Evolutionary conservation across 176 grass and related monocot species (phyloP).

Genomic region (Poa annua): DNA sequence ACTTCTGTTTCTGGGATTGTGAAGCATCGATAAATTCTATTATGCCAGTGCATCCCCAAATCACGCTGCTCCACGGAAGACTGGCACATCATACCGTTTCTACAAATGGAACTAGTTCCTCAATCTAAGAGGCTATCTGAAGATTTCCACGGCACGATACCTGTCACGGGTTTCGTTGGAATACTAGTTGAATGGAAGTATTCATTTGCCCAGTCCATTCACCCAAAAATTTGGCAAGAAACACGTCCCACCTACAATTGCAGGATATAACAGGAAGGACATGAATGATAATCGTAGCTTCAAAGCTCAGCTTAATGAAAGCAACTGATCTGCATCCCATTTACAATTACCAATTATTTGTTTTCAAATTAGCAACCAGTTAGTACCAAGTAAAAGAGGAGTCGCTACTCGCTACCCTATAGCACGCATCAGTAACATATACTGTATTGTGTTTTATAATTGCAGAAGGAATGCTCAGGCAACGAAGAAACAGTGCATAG

Average conservation of each 20-base stretch:
- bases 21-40: not conserved
- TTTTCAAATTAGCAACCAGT: not conserved
- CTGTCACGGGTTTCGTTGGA: not conserved
- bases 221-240: not conserved
- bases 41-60: not conserved
- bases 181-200: not conserved
- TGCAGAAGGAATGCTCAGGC: not conserved
- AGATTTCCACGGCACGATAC: not conserved
- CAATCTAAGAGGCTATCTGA: not conserved
- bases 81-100: not conserved
- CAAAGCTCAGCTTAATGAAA: not conserved
- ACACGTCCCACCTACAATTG: not conserved
- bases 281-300: not conserved
- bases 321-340: slow-evolving; percentile 11
- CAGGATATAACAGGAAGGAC: not conserved
- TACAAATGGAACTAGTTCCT: not conserved
- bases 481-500: accelerated
- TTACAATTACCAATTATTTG: not conserved
- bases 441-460: too few species aligned
- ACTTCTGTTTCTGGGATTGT: not conserved
- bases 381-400: too few species aligned
- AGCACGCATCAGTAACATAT: too few species aligned
- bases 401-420: too few species aligned
- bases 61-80: not conserved
- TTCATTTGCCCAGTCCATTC: not conserved